phyloP scores from a whole-genome alignment of 1,284 basidiomycete species.

The Athelia sp. region DNA sequence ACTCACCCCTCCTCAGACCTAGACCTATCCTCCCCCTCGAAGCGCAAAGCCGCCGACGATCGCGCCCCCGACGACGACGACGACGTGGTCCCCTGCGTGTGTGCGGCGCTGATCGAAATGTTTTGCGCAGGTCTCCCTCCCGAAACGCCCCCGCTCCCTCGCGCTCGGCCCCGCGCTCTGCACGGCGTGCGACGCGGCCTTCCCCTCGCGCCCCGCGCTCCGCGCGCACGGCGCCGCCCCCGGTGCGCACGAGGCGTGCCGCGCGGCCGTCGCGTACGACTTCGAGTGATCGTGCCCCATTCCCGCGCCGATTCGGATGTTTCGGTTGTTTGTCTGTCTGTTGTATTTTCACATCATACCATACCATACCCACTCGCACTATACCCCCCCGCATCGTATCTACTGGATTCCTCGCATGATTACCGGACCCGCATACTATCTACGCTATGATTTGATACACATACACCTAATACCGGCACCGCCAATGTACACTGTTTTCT shows the following conservation, averaged over 20 bases:
- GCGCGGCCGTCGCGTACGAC: constrained; percentile 64
- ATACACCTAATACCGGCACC: no score
- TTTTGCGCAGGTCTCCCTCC: constrained; percentile 18
- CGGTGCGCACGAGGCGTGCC: constrained; percentile 59
- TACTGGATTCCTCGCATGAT: no score
- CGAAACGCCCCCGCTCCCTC: constrained; percentile 55
- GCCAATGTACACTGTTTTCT: no score
- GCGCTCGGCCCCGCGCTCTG: no score
- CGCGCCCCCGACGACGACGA: constrained; percentile 38
- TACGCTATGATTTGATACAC: no score
- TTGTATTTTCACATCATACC: no score
- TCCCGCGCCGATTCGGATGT: no score
- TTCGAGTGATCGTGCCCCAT: constrained; percentile 47
- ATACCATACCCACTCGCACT: no score
- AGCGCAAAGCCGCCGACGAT: constrained; percentile 40
- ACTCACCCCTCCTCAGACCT: background rate
- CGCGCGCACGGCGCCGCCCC: constrained; percentile 51
- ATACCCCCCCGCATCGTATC: no score
- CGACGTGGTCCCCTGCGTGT: constrained; percentile 28
- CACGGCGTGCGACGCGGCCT: constrained; percentile 66
- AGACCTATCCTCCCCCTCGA: constrained; percentile 16
- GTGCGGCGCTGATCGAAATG: constrained; percentile 7
- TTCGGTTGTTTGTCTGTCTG: no score
- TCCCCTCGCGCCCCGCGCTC: constrained; percentile 50
- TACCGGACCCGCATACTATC: no score